A percentile compares a stretch with the other conserved stretches of the same genome.
Conservation (phyloP, 208 protist genomes). For the Wallacemonas collosoma region DNA sequence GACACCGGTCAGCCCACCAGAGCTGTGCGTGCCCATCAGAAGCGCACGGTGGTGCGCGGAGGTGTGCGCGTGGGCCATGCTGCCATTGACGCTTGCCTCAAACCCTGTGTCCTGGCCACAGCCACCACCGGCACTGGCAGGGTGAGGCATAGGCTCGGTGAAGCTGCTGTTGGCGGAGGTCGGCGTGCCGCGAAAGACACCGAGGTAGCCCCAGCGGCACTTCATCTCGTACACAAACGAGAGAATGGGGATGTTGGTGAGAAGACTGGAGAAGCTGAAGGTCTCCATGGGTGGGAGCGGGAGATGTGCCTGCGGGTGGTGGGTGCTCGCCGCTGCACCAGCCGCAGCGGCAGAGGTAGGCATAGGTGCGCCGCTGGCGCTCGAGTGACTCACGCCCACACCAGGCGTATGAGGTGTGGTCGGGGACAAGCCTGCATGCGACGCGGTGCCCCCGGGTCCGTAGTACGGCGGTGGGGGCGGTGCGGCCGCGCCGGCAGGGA, state of each 20-base stretch:
- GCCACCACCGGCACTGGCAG: neutral
- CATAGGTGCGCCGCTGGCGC: neutral
- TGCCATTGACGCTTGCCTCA: too few relatives aligned
- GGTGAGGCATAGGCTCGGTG: conserved; percentile 10
- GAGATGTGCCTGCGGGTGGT: neutral
- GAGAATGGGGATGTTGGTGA: conserved; percentile 85
- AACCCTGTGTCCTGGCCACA: too few relatives aligned
- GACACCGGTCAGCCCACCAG: conserved; percentile 19
- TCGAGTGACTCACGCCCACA: too few relatives aligned
- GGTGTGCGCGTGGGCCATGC: neutral
- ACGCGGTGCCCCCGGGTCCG: neutral
- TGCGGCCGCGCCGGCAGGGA: neutral
- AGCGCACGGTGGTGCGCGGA: neutral
- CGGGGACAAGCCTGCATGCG: too few relatives aligned
- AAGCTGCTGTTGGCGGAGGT: conserved; percentile 21
- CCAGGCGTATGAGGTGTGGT: too few relatives aligned
- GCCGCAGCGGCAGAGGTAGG: neutral
- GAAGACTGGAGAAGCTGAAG: conserved; percentile 85
- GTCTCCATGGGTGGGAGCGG: conserved; percentile 78
- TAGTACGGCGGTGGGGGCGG: conserved; percentile 24
- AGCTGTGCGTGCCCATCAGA: conserved; percentile 10
- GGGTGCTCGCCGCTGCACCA: neutral
- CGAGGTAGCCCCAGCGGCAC: conserved; percentile 72
- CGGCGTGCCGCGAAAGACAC: conserved; percentile 50
- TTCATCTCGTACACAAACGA: conserved; percentile 90